These are phyloP conservation scores for Cadophora gregata DNA, from an alignment of 2,329 filamentous ascomycete genomes.

Conservation along the genomic window DNA sequence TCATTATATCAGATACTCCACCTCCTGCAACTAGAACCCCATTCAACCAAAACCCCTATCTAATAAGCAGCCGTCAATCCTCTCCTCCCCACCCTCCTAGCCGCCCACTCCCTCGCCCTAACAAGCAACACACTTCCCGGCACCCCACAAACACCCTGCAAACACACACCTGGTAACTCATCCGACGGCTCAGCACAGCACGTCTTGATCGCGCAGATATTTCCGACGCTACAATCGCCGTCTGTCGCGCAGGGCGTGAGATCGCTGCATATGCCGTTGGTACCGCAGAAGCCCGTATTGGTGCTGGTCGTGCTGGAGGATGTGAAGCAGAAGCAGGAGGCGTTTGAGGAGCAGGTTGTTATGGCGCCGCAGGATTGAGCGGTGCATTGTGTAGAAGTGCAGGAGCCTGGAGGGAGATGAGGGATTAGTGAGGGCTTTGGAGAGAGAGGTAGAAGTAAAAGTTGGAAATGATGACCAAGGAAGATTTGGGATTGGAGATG, in stretches of 20 bases:
- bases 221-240: conserved; percentile 28
- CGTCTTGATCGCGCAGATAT: conserved; percentile 34
- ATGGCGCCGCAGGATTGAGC: conserved; percentile 31
- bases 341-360: conserved; percentile 25
- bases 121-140: conserved; percentile 26
- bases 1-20: not conserved
- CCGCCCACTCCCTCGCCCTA: conserved; percentile 15
- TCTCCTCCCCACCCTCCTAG: not conserved
- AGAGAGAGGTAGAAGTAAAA: too few relatives aligned
- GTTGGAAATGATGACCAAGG: too few relatives aligned
- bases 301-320: conserved; percentile 13
- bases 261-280: conserved; percentile 31
- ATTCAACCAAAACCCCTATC: too few relatives aligned
- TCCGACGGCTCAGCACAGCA: conserved; percentile 31
- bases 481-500: not conserved
- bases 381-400: conserved; percentile 20
- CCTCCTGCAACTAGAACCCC: too few relatives aligned
- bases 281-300: conserved; percentile 34
- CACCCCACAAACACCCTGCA: conserved; percentile 32
- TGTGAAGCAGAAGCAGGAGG: conserved; percentile 37
- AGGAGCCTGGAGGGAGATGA: conserved; percentile 17
- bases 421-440: not conserved
- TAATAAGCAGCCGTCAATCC: conserved; percentile 27
- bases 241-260: conserved; percentile 31
- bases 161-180: conserved; percentile 31